A percentile compares a stretch with the other conserved stretches of the same genome.
These are phyloP conservation scores for Verticillium isaacii DNA, from an alignment of 2,329 filamentous ascomycete genomes.

Conservation along the genomic window DNA sequence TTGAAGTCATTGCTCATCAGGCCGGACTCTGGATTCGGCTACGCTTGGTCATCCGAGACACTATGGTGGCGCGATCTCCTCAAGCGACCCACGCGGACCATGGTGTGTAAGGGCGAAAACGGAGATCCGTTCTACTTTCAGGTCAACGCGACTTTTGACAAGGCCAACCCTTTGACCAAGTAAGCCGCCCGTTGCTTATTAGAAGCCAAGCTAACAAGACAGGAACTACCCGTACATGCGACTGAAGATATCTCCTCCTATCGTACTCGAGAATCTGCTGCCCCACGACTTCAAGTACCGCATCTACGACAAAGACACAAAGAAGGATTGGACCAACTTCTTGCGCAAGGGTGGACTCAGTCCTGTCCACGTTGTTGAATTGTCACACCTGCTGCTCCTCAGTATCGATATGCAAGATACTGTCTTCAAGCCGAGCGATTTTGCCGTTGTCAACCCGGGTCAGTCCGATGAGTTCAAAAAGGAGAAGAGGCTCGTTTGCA, in stretches of 20 bases:
- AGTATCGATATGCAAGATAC: slow-evolving; percentile 98
- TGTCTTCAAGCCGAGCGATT: slow-evolving; percentile 89
- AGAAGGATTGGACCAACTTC: slow-evolving; percentile 99
- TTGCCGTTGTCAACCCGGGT: slow-evolving; percentile 92
- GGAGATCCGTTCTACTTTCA: slow-evolving; percentile 96
- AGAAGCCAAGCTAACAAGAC: not conserved
- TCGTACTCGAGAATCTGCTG: slow-evolving; percentile 90
- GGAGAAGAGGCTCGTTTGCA: slow-evolving; percentile 74
- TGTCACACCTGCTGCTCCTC: slow-evolving; percentile 86
- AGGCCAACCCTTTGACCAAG: slow-evolving; percentile 74
- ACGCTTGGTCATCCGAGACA: slow-evolving; percentile 86
- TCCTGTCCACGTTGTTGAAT: slow-evolving; percentile 92
- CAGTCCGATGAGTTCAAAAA: slow-evolving; percentile 82
- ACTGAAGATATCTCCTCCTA: slow-evolving; percentile 82
- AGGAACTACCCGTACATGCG: slow-evolving; percentile 92
- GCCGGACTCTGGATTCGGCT: slow-evolving; percentile 94
- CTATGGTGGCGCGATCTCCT: slow-evolving; percentile 92
- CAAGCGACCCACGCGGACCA: slow-evolving; percentile 75
- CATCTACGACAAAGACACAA: slow-evolving; percentile 97
- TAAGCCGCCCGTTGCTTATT: slow-evolving; percentile 29
- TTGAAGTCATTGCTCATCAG: slow-evolving; percentile 84
- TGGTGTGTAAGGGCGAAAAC: slow-evolving; percentile 83
- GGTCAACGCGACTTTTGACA: slow-evolving; percentile 80
- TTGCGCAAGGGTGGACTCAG: slow-evolving; percentile 93
- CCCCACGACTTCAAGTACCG: slow-evolving; percentile 99